phyloP scores from a whole-genome alignment of 805 yeast genomes.

The Yamadazyma tumulicola region DNA sequence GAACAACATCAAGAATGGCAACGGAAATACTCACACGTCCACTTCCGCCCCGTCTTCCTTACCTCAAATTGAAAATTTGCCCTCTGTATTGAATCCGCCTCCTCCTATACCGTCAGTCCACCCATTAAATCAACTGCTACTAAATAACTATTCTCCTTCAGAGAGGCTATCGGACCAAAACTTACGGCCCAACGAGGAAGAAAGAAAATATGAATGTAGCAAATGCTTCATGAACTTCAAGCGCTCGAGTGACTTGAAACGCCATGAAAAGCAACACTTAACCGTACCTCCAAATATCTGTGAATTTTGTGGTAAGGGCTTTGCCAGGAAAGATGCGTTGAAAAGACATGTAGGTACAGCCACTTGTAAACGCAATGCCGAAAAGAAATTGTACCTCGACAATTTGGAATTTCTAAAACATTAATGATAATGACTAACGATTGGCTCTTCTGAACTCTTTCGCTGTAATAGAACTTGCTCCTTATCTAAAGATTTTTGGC shows the following conservation, averaged over 20 bases:
- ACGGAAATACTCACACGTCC: neutral
- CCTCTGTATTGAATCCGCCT: no score
- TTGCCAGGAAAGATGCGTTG: slow-evolving; percentile 79
- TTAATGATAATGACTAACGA: neutral
- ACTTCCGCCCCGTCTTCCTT: no score
- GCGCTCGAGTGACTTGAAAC: slow-evolving; percentile 64
- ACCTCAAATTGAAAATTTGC: no score
- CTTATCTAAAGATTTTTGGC: no score
- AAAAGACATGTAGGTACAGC: slow-evolving; percentile 72
- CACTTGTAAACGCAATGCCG: slow-evolving; percentile 72
- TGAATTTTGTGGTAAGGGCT: slow-evolving; percentile 73
- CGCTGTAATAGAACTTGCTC: no score
- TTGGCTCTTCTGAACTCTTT: no score
- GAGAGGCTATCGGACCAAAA: neutral
- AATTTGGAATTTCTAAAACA: slow-evolving; percentile 19
- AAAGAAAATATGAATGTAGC: slow-evolving; percentile 50
- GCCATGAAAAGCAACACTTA: slow-evolving; percentile 75
- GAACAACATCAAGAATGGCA: slow-evolving; percentile 2
- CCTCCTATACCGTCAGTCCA: neutral
- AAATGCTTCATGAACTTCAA: slow-evolving; percentile 63
- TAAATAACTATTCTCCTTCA: neutral
- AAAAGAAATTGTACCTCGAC: slow-evolving; percentile 39
- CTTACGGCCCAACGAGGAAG: slow-evolving; percentile 7
- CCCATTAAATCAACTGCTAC: neutral
- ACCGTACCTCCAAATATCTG: slow-evolving; percentile 73